Evolutionary conservation across 2,329 filamentous ascomycete species (phyloP).

Genomic region (Fusarium sp.): DNA sequence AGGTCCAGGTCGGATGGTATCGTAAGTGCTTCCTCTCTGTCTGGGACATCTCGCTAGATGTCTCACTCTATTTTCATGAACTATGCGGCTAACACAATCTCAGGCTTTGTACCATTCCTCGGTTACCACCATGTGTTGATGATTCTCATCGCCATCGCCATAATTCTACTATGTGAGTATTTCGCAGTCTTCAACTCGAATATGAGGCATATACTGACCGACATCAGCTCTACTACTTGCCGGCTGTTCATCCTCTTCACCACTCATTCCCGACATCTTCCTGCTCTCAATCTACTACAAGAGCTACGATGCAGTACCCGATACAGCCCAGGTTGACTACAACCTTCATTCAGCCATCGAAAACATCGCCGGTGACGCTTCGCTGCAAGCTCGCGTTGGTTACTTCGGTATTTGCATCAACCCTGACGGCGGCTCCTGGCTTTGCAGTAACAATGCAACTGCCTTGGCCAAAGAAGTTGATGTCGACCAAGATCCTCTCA

Average conservation of each 20-base stretch:
- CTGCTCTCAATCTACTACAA: conserved; percentile 98
- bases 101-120: conserved; percentile 75
- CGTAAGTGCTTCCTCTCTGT: conserved; percentile 51
- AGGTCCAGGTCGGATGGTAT: conserved; percentile 62
- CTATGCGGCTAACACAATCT: conserved; percentile 37
- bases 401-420: conserved; percentile 99
- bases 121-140: conserved; percentile 91
- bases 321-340: conserved; percentile 90
- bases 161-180: conserved; percentile 92
- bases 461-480: conserved; percentile 88
- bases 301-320: conserved; percentile 82
- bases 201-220: conserved; percentile 14
- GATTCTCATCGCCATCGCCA: conserved; percentile 93
- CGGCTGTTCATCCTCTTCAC: conserved; percentile 96
- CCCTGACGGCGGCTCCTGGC: conserved; percentile 87
- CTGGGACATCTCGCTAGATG: conserved; percentile 29
- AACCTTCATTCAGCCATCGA: conserved; percentile 85
- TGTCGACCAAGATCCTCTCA: conserved; percentile 93
- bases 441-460: conserved; percentile 98
- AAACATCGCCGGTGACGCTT: conserved; percentile 87
- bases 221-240: conserved; percentile 84
- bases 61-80: background rate
- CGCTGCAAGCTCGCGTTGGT: conserved; percentile 89
- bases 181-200: background rate
- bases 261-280: conserved; percentile 94